Percentiles rank a stretch among this genome's conserved stretches.
Evolutionary conservation across 106 monocot species (phyloP).

Genomic region (Amphibolis antarctica): DNA sequence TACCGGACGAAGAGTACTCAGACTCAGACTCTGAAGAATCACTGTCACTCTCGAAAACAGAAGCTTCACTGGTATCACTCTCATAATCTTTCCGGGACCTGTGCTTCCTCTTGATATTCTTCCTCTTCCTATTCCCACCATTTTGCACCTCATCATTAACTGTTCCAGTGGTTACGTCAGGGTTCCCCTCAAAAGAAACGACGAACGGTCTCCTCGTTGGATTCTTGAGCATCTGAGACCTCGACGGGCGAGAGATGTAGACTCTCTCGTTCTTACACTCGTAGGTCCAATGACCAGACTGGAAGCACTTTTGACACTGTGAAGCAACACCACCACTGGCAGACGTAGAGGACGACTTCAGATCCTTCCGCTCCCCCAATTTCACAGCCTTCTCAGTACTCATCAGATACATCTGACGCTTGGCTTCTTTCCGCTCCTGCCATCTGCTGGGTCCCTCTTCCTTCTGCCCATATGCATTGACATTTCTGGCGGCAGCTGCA

Average conservation of each 20-base stretch:
- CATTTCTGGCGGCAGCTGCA: conserved; percentile 74
- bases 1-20: conserved; percentile 47
- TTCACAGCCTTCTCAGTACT: conserved; percentile 95
- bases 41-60: conserved; percentile 64
- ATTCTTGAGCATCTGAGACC: conserved; percentile 78
- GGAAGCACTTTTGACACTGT: conserved; percentile 94
- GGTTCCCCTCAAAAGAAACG: conserved; percentile 66
- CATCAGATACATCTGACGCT: conserved; percentile 98
- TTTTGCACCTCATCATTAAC: conserved; percentile 13
- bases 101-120: conserved; percentile 74
- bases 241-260: conserved; percentile 83
- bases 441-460: conserved; percentile 97
- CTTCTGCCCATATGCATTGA: conserved; percentile 98
- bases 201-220: conserved; percentile 43
- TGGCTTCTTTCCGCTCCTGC: conserved; percentile 96
- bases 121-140: conserved; percentile 14
- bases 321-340: conserved; percentile 18
- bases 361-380: conserved; percentile 76
- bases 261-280: conserved; percentile 96
- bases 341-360: conserved; percentile 25
- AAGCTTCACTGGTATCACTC: conserved; percentile 45
- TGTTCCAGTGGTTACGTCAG: conserved; percentile 20
- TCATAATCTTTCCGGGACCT: conserved; percentile 41
- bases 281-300: conserved; percentile 90
- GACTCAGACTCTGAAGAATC: conserved; percentile 39